Base-by-base conservation (phyloP, 495 filamentous ascomycete genomes). In the Hyaloscypha variabilis region DNA sequence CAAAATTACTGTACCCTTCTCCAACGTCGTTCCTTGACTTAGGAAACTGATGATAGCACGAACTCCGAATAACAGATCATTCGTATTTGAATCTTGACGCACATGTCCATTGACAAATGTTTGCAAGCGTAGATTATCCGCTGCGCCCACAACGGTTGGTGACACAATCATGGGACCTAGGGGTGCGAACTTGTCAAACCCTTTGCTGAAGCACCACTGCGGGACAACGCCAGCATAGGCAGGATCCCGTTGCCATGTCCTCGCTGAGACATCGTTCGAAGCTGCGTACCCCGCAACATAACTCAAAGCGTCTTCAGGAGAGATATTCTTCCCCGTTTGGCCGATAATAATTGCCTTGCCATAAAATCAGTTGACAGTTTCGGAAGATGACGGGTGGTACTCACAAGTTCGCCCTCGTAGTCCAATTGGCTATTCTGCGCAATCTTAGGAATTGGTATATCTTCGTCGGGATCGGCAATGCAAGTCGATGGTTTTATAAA, bases 351-450 rank as follows among this genome's bases (percentile, higher is more conserved):
- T 65, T 66, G 70, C 76, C 62, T 66, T 6, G 8, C 24, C 6
- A 30, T 25, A n/a, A n/a, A 19, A 5, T 52, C 31, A 36, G 6
- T 36, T 36, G 13, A 5, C 6, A 5, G 31, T 36, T 13, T 36
- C 13, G 31, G 6, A 36, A 36, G 31, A 13, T n/a, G 13, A 36
- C 13, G 31, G 31, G 13, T 6, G 25, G 3, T 26, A 28, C 39
- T 34, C 57, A 80, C 78, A 25, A 85, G 72, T 65, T 85, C 83
- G 58, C 82, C 81, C 66, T 85, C 82, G 66, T 85, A 85, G 58
- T 85, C 82, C 4, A 77, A 78, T 63, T 81, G 79, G 13, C 77
- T 71, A 59, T 83, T 74, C 68, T 85, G 82, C 0, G 75, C 78
- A 29, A 85, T 78, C 52, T 77, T 77, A 0, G 83, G 82, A 63